Evolutionary conservation across 2,329 filamentous ascomycete species (phyloP), one percentile per base, ranked within the genome.

Genomic region (Berkeleyomyces rouxiae): DNA sequence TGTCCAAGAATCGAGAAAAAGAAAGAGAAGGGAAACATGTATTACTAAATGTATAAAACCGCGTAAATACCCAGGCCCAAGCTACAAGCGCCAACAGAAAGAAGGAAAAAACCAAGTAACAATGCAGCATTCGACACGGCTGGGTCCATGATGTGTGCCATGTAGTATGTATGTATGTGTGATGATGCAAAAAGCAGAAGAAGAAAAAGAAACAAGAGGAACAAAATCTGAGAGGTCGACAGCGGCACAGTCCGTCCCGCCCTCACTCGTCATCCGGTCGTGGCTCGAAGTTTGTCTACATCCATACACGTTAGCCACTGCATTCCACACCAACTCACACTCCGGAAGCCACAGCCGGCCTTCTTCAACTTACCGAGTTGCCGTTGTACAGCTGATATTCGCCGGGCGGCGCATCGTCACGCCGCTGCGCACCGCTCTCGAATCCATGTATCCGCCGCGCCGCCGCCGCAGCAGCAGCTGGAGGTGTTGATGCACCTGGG

Each of bases 311-410:
- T 10, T 37, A 16, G 23, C 13, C 40, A n/a, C 4, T 58, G 23
- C 23, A 23, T 23, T 23, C 23, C 23, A 23, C 23, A 23, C 23
- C 23, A 23, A 23, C 23, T 23, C 23, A 59, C 7, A 39, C 7
- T 3, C 39, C 2, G 7, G 31, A 23, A 39, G 3, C 47, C 6
- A 9, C 36, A 4, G 43, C 23, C 23, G 23, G 23, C 23, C 23
- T 23, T 23, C 43, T 46, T 31, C 7, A n/a, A 75, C 82, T 73
- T 77, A 91, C 88, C 71, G 88, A 88, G 70, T 96, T 96, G 1
- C 91, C 91, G 69, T 96, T 96, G 70, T 96, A 96, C 57, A 95
- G 81, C 69, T 95, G 86, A 53, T 83, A 80, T 66, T 85, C 79
- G 62, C 80, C 73, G 61, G 77, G 76, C 46, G 78, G 75, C 47